These are phyloP conservation scores for Ballota nigra DNA, from an alignment of 257 asterid genomes.

Conservation along the genomic window DNA sequence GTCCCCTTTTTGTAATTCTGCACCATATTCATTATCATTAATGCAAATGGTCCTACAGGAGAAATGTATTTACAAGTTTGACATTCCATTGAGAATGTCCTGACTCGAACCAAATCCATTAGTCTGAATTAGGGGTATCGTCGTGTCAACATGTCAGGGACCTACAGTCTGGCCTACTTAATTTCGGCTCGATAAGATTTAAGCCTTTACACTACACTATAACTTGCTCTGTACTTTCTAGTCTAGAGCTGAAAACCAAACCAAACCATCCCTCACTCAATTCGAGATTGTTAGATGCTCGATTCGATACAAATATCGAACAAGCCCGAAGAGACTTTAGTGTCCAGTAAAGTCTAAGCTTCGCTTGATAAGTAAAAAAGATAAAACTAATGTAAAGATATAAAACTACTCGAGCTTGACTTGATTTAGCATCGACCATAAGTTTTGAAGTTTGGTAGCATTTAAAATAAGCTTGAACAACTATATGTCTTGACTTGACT, in stretches of 20 bases:
- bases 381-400: not conserved
- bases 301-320: not conserved
- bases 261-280: not conserved
- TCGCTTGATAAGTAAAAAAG: not conserved
- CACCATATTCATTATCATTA: not conserved
- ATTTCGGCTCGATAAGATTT: not conserved
- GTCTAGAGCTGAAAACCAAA: not conserved
- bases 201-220: not conserved
- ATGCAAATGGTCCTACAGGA: not conserved
- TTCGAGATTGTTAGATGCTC: not conserved
- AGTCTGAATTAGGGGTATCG: not conserved
- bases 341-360: not conserved
- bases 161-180: not conserved
- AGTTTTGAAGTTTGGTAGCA: not conserved
- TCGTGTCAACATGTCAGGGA: too few species aligned
- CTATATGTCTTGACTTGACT: too few species aligned
- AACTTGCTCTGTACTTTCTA: not conserved
- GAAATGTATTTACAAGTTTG: not conserved
- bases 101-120: not conserved
- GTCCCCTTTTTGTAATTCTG: not conserved
- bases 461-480: not conserved
- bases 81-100: slow-evolving; percentile 1
- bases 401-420: not conserved
- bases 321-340: not conserved
- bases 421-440: not conserved